Conservation (phyloP, 2,329 filamentous ascomycete species). For the Nemania abortiva region DNA sequence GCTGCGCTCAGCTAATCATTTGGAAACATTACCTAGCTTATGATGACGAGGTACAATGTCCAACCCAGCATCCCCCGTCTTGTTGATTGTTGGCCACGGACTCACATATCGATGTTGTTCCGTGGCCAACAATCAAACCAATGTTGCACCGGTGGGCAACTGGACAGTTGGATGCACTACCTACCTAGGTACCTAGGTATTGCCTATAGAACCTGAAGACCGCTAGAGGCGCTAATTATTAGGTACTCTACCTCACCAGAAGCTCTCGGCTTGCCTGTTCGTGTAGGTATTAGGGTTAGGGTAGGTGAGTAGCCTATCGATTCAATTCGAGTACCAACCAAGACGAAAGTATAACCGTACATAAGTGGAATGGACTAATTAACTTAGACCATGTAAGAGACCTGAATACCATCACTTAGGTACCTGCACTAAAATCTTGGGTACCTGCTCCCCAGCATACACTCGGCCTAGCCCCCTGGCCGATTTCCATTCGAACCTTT, state of each 20-base stretch:
- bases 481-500: background rate
- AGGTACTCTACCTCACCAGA: background rate
- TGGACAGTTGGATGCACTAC: conserved; percentile 11
- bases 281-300: background rate
- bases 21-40: conserved; percentile 22
- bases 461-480: no score
- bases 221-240: conserved; percentile 1
- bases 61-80: background rate
- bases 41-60: conserved; percentile 3
- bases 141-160: conserved; percentile 7
- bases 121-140: no score
- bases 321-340: background rate
- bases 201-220: background rate
- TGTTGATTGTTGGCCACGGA: conserved; percentile 20
- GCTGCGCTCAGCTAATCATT: conserved; percentile 22
- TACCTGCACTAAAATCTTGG: background rate
- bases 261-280: background rate
- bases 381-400: background rate
- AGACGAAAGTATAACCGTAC: no score
- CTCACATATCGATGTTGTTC: no score
- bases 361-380: background rate
- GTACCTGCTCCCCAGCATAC: no score
- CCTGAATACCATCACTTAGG: background rate
- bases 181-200: no score
- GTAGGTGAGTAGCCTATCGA: background rate